Base-by-base conservation (phyloP, 176 grass and related monocot species). In the Oropetium thomaeum region DNA sequence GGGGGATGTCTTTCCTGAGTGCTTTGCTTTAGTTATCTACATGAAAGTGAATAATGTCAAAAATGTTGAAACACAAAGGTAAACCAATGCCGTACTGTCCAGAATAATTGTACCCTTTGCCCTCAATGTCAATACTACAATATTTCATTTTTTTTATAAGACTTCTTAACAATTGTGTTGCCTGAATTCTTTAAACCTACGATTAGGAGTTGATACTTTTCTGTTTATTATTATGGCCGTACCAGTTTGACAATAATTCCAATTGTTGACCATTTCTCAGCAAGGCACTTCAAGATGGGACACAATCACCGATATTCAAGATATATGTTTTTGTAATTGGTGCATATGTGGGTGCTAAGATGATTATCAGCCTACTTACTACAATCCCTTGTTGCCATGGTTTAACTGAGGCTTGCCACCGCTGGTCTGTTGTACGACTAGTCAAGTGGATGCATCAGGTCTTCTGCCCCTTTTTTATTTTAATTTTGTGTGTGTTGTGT, bases 401-500 rank as follows among this genome's bases (percentile, higher is more conserved):
- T 76, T 69, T 97, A 59, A 91, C 88, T 10, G 68, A 85, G 51
- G 31, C 75, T 72, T 97, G 90, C 73, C 84, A 97, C 62, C 80
- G 77, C 27, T 93, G 90, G 90, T 80, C 85, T 54, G 38, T 93
- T 70, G 71, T 97, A 65, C 93, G 90, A 44, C 85, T 93, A 76
- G 68, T 61, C 22, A 82, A 90, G 65, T 93, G 93, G 93, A 93
- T 97, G 93, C 87, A 93, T 85, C 87, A 97, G 90, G 93, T 97
- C 9, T 53, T 82, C 47, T n/a, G n/a, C n/a, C 8, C 25, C 60
- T 11, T 45, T 47, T 58, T 84, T 51, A 6, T 51, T 42, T 10
- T 10, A 12, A 9, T 42, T 42, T 42, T 27, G 2, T 26, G 1
- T 57, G 20, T 54, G 17, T 52, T 45, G 10, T 11, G 20, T 52